A percentile compares a stretch with the other conserved stretches of the same genome.
phyloP scores from a whole-genome alignment of 306 rosid species.

The Malus sieversii region DNA sequence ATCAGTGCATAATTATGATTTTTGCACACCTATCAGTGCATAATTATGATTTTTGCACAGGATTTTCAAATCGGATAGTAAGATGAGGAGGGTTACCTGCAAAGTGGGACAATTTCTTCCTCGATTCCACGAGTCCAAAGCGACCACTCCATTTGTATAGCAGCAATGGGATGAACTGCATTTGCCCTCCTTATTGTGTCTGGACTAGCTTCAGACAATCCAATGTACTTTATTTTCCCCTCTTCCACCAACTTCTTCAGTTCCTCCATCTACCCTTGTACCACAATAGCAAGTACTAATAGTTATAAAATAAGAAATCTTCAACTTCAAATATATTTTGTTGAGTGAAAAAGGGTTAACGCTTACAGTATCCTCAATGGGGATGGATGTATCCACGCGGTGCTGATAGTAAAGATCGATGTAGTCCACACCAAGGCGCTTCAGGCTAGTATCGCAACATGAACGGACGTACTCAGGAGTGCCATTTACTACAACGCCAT shows the following conservation, averaged over 20 bases:
- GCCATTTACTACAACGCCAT: constrained; percentile 34
- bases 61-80: not conserved
- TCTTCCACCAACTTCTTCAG: constrained; percentile 36
- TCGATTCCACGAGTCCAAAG: constrained; percentile 62
- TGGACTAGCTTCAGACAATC: constrained; percentile 56
- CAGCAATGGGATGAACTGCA: constrained; percentile 69
- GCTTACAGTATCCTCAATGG: constrained; percentile 75
- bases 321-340: not conserved
- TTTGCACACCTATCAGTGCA: not conserved
- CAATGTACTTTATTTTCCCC: constrained; percentile 52
- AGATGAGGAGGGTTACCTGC: constrained; percentile 33
- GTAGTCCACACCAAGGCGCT: constrained; percentile 60
- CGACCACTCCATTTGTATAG: constrained; percentile 63
- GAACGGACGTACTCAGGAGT: constrained; percentile 64
- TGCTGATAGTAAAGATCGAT: constrained; percentile 84
- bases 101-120: constrained; percentile 53
- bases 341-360: not conserved
- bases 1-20: too few species aligned
- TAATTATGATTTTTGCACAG: not conserved
- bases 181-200: constrained; percentile 69
- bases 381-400: constrained; percentile 50
- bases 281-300: not conserved
- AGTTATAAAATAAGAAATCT: not conserved
- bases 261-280: not conserved
- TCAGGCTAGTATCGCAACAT: constrained; percentile 62